Evolutionary conservation across 306 rosid species (phyloP).

Genomic region (Casuarina equisetifolia): DNA sequence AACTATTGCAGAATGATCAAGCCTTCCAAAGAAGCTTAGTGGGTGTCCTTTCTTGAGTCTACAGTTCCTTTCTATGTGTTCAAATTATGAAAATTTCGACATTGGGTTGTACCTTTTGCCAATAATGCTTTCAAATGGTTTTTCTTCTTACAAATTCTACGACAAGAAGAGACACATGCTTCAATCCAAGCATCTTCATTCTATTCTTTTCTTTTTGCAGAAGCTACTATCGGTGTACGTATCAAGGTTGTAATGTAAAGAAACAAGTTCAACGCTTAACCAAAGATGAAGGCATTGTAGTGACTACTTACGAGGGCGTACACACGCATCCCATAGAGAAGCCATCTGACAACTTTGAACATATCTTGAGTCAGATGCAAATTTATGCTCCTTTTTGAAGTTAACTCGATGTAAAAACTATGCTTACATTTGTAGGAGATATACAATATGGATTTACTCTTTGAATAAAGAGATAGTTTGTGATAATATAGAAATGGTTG

Average conservation of each 20-base stretch:
- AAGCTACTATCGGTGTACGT: slow-evolving; percentile 89
- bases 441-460: background rate
- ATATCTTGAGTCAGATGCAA: slow-evolving; percentile 86
- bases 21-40: too few relatives aligned
- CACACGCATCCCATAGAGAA: slow-evolving; percentile 80
- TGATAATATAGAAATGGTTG: background rate
- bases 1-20: too few relatives aligned
- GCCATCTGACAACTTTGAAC: slow-evolving; percentile 82
- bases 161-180: too few relatives aligned
- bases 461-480: background rate
- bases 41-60: too few relatives aligned
- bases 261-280: slow-evolving; percentile 89
- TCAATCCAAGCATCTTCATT: background rate
- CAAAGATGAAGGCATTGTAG: slow-evolving; percentile 80
- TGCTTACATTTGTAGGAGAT: background rate
- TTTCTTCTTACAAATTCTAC: too few relatives aligned
- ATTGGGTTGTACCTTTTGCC: too few relatives aligned
- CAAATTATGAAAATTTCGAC: too few relatives aligned
- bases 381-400: slow-evolving; percentile 61
- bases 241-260: slow-evolving; percentile 88
- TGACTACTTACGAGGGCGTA: slow-evolving; percentile 86
- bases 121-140: too few relatives aligned
- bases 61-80: too few relatives aligned
- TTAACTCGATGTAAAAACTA: background rate
- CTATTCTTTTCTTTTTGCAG: slow-evolving; percentile 28